Percentiles rank a stretch among this genome's conserved stretches.
Conservation (phyloP, 2,329 filamentous ascomycete species). For the Ophiostoma ips region DNA sequence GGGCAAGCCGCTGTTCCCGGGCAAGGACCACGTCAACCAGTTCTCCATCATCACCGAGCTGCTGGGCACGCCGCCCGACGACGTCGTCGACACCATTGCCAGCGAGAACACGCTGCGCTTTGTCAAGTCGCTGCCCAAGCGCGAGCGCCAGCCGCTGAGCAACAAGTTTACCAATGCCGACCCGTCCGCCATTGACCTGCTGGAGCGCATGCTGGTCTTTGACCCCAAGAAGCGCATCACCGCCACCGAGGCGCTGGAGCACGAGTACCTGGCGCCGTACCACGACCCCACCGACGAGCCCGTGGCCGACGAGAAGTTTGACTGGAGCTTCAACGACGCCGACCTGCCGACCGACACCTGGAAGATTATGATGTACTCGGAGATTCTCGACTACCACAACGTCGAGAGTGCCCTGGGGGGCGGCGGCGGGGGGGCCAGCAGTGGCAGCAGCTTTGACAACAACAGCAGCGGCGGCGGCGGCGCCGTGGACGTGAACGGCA, state of each 20-base stretch:
- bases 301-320: slow-evolving; percentile 90
- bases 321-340: slow-evolving; percentile 99
- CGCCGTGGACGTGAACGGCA: background rate
- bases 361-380: slow-evolving; percentile 99
- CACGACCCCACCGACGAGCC: slow-evolving; percentile 97
- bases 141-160: slow-evolving; percentile 72
- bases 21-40: slow-evolving; percentile 98
- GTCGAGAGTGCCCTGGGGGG: slow-evolving; percentile 39
- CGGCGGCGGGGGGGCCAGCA: background rate
- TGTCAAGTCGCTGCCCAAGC: slow-evolving; percentile 91
- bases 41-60: slow-evolving; percentile 99
- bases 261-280: slow-evolving; percentile 91
- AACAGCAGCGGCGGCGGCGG: too few species aligned
- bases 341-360: slow-evolving; percentile 97
- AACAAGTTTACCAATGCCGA: slow-evolving; percentile 96
- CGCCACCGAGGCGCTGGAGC: slow-evolving; percentile 69
- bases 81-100: slow-evolving; percentile 97
- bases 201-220: slow-evolving; percentile 96
- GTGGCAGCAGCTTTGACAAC: background rate
- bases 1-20: slow-evolving; percentile 94
- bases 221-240: slow-evolving; percentile 93
- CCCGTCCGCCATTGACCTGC: slow-evolving; percentile 68
- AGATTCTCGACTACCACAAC: slow-evolving; percentile 97
- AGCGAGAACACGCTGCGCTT: slow-evolving; percentile 97
- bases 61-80: slow-evolving; percentile 87